Evolutionary conservation across 495 filamentous ascomycete genomes (phyloP).

Genomic region (Aspergillus hancockii): DNA sequence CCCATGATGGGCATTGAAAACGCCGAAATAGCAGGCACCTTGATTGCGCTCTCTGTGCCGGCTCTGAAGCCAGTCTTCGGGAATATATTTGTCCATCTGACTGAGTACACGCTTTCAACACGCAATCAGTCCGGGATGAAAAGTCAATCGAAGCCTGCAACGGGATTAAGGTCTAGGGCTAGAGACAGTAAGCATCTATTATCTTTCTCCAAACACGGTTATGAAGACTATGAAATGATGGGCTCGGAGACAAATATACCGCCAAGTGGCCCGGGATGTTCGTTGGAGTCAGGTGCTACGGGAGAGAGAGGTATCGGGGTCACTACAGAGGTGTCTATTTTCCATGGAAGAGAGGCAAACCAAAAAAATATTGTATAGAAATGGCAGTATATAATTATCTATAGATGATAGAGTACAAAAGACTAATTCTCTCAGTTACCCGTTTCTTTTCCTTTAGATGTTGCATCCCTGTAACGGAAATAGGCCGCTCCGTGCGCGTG

Average conservation of each 20-base stretch:
- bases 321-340: background rate
- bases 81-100: slow-evolving; percentile 27
- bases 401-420: background rate
- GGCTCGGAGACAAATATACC: slow-evolving; percentile 18
- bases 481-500: too few relatives aligned
- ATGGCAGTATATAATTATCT: background rate
- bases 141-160: slow-evolving; percentile 23
- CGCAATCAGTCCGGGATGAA: slow-evolving; percentile 24
- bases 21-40: slow-evolving; percentile 43
- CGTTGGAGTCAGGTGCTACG: background rate
- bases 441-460: background rate
- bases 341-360: background rate
- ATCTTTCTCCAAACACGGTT: slow-evolving; percentile 24
- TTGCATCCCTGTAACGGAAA: too few relatives aligned
- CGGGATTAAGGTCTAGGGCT: slow-evolving; percentile 14
- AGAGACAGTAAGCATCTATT: slow-evolving; percentile 30
- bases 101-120: slow-evolving; percentile 26
- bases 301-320: background rate
- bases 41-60: slow-evolving; percentile 48
- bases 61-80: slow-evolving; percentile 46
- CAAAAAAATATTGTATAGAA: background rate
- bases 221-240: slow-evolving; percentile 36
- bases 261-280: background rate
- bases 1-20: slow-evolving; percentile 47
- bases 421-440: background rate